Percentiles rank a stretch among this genome's conserved stretches.
phyloP scores from a whole-genome alignment of 768 basidiomycete species.

The Suillus variegatus region DNA sequence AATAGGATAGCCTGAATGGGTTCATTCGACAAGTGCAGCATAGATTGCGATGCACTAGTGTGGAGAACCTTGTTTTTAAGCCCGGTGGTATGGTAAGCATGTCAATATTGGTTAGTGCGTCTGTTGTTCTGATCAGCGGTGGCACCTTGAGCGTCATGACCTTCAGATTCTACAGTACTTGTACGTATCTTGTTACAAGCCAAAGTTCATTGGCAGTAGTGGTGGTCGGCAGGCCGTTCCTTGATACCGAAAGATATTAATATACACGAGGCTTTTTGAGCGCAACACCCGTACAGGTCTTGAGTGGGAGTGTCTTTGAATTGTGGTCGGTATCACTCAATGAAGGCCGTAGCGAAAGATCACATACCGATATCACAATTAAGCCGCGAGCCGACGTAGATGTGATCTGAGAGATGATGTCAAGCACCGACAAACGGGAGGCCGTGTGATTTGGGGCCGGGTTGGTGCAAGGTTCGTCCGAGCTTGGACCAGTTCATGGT shows the following conservation, averaged over 20 bases:
- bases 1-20: not conserved
- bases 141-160: not conserved
- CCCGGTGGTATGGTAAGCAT: not conserved
- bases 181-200: not conserved
- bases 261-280: not conserved
- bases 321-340: not conserved
- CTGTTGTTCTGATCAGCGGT: not conserved
- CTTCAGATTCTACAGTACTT: not conserved
- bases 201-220: not conserved
- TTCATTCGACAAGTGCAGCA: not conserved
- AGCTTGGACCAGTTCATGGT: not conserved
- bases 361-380: not conserved
- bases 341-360: not conserved
- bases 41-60: not conserved
- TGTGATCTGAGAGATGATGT: not conserved
- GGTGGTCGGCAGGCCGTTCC: not conserved
- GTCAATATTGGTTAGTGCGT: not conserved
- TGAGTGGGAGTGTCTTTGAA: not conserved
- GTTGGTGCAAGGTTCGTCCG: not conserved
- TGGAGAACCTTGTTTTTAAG: not conserved
- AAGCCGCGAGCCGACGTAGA: not conserved
- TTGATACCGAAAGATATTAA: not conserved
- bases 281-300: not conserved
- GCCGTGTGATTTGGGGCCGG: too few species aligned
- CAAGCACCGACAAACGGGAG: not conserved